Base-by-base conservation (phyloP, 2,329 filamentous ascomycete genomes). In the Cryphonectria japonica region DNA sequence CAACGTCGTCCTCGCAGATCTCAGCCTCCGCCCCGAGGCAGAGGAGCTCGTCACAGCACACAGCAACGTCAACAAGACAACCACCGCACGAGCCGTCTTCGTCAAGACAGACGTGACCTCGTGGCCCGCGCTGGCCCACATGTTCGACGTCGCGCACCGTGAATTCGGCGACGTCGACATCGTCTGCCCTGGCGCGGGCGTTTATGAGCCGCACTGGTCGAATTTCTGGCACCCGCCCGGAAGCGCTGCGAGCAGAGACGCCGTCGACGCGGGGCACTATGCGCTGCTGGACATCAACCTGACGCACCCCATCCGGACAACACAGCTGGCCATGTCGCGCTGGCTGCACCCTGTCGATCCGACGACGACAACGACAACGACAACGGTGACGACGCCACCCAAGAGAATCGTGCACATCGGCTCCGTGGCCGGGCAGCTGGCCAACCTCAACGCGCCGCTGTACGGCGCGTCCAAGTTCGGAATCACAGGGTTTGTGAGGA, bases 1-100 rank as follows among this genome's bases (percentile, higher is more conserved):
- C 76, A 84, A 83, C 67, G 84, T 86, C 22, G 75, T 85, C 4
- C 75, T 86, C 6, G 84, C 81, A 54, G 84, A 86, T 73, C 72
- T 86, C 0, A 72, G 77, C 0, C 77, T 86, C 0, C 80, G 83
- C 0, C 81, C 83, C 0, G 83, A 85, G 71, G 82, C 84, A 1
- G 65, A 82, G 52, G 73, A 69, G 1, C 71, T 86, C 9, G 57
- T 83, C 4, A 57, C 70, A 2, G 60, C 73, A 3, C 70, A 81
- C 72, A 43, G 60, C 67, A 54, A 69, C 67, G 6, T 57, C 26
- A 63, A 66, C 16, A 76, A 69, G 5, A 66, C 13, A 16, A 46
- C 43, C 16, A 7, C 39, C 2, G 76, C 80, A 0, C 77, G 79
- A 4, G 83, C 80, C 3, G 71, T 84, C 14, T 86, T 85, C 74